phyloP scores from a whole-genome alignment of 73 alveolate genomes.

The Paramecium biaurelia region DNA sequence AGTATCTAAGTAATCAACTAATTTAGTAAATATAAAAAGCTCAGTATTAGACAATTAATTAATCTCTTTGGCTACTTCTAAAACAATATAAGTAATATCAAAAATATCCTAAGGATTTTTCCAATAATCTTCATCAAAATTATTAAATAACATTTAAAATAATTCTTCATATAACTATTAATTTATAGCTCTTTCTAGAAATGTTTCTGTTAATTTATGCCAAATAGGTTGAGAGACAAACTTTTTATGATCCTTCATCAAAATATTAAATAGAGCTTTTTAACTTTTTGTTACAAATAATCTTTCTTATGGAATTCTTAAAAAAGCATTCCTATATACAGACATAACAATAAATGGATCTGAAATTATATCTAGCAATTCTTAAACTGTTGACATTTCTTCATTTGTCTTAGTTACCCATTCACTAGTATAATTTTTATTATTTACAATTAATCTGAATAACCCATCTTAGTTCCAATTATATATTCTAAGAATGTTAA shows the following conservation, averaged over 20 bases:
- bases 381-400: background rate
- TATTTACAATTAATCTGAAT: background rate
- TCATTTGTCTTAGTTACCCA: conserved; percentile 3
- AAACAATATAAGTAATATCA: background rate
- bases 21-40: background rate
- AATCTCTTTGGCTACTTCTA: background rate
- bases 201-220: conserved; percentile 6
- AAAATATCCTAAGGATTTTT: background rate
- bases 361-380: background rate
- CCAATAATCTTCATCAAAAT: conserved; percentile 38
- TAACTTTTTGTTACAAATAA: background rate
- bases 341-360: background rate
- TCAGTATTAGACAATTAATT: background rate
- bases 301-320: conserved; percentile 12
- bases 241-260: background rate
- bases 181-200: background rate
- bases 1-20: conserved; percentile 4
- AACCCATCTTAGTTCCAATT: conserved; percentile 7
- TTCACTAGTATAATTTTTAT: background rate
- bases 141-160: background rate
- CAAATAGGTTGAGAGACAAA: background rate
- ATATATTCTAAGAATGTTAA: conserved; percentile 30
- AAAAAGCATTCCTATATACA: background rate
- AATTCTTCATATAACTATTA: background rate
- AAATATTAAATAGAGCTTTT: background rate